Evolutionary conservation across 2,329 filamentous ascomycete genomes (phyloP).

Genomic region (Tolypocladium ovalisporum): DNA sequence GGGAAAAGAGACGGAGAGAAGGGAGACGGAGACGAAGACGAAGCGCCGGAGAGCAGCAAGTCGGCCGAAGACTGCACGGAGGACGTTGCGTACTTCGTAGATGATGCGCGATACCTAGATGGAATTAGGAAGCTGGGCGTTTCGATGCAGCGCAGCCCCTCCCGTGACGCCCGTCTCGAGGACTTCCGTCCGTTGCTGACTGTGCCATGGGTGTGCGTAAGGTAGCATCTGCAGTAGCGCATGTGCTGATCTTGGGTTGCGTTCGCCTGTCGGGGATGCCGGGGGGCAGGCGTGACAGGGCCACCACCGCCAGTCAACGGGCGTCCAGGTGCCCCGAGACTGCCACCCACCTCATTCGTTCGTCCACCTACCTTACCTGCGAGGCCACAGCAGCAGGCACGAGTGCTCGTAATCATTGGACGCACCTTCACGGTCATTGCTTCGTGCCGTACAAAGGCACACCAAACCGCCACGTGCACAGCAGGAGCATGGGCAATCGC

Average conservation of each 20-base stretch:
- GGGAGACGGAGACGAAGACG: not conserved
- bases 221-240: not conserved
- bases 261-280: not conserved
- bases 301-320: not conserved
- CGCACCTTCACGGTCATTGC: not conserved
- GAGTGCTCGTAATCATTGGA: too few relatives aligned
- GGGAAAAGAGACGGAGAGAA: not conserved
- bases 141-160: not conserved
- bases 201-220: not conserved
- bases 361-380: too few relatives aligned
- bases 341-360: not conserved
- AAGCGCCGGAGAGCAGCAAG: not conserved
- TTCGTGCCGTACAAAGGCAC: not conserved
- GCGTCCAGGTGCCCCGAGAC: not conserved
- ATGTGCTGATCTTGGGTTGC: not conserved
- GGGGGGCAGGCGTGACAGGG: not conserved
- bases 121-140: not conserved
- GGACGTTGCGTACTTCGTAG: not conserved
- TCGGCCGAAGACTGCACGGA: not conserved
- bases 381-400: not conserved
- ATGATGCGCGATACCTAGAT: not conserved
- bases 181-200: too few relatives aligned
- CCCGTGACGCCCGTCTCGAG: not conserved
- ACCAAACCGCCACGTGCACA: not conserved
- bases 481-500: not conserved